Conservation (phyloP, 2,329 filamentous ascomycete species). For the Fusarium sp. region DNA sequence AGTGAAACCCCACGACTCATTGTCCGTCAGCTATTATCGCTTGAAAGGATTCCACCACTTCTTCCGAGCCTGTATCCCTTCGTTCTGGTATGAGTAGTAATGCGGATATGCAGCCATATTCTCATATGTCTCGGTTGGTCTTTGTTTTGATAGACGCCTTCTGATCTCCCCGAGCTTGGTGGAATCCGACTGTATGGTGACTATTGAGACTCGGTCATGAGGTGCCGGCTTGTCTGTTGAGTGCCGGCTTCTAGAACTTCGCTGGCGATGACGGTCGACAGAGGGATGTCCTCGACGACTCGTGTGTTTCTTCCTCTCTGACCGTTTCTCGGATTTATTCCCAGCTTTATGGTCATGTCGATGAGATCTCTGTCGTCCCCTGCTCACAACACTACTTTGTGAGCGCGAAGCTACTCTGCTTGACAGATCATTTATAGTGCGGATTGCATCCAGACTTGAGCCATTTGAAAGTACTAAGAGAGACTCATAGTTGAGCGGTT, state of each 20-base stretch:
- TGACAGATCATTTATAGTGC: conserved; percentile 61
- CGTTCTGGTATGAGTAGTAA: conserved; percentile 20
- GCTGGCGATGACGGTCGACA: conserved; percentile 20
- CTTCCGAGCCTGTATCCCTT: conserved; percentile 31
- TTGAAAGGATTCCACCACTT: conserved; percentile 42
- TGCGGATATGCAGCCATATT: conserved; percentile 38
- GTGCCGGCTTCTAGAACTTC: conserved; percentile 7
- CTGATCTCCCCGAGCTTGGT: conserved; percentile 59
- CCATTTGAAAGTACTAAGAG: conserved; percentile 60
- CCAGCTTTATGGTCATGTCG: conserved; percentile 19
- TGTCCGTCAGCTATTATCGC: neutral
- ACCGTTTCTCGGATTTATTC: conserved; percentile 14
- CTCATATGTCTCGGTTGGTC: neutral
- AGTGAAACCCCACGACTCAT: neutral
- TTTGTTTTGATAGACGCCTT: conserved; percentile 35
- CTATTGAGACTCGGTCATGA: conserved; percentile 42
- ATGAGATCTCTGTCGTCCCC: conserved; percentile 31
- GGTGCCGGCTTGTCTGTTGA: conserved; percentile 3
- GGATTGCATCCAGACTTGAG: conserved; percentile 61
- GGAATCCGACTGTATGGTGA: conserved; percentile 57
- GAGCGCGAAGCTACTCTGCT: conserved; percentile 43
- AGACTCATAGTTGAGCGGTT: conserved; percentile 58
- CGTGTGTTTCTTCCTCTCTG: conserved; percentile 19
- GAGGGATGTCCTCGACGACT: conserved; percentile 12
- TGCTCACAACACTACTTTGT: conserved; percentile 31